Percentiles rank a stretch among this genome's conserved stretches.
These are phyloP conservation scores for Pinus tabuliformis DNA, from an alignment of 75 land plant species.

Conservation along the genomic window DNA sequence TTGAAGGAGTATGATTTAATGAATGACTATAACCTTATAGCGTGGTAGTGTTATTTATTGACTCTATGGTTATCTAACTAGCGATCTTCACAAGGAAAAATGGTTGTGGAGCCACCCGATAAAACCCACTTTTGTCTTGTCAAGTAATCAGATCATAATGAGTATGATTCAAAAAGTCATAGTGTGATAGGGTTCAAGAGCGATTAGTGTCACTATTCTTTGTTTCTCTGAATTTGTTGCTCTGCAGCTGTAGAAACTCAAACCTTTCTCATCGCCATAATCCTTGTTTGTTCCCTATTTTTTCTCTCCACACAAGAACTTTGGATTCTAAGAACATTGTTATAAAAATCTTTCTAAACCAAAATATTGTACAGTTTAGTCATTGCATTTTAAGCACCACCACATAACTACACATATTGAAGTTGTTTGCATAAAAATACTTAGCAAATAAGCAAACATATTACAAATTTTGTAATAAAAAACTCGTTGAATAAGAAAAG, in stretches of 20 bases:
- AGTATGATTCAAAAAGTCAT: background rate
- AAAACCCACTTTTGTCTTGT: background rate
- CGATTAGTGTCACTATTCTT: conserved; percentile 12
- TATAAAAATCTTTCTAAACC: too few relatives aligned
- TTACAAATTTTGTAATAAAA: too few relatives aligned
- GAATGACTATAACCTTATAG: background rate
- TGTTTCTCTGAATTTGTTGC: conserved; percentile 32
- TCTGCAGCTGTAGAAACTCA: conserved; percentile 49
- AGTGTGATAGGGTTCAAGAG: background rate
- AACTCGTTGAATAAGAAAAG: too few relatives aligned
- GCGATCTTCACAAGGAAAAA: background rate
- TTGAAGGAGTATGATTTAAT: background rate
- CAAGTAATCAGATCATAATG: background rate
- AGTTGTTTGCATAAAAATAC: too few relatives aligned
- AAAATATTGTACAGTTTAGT: too few relatives aligned
- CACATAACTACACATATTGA: too few relatives aligned
- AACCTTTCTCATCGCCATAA: conserved; percentile 19
- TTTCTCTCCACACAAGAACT: too few relatives aligned
- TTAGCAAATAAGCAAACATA: too few relatives aligned
- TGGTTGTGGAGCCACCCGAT: background rate
- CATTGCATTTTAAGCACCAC: too few relatives aligned
- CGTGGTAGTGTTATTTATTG: background rate
- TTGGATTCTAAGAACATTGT: too few relatives aligned
- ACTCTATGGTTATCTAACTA: background rate
- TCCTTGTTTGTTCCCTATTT: too few relatives aligned